Evolutionary conservation across 2,329 filamentous ascomycete species (phyloP), one percentile per base, ranked within the genome.

Genomic region (Epichloe sylvatica): DNA sequence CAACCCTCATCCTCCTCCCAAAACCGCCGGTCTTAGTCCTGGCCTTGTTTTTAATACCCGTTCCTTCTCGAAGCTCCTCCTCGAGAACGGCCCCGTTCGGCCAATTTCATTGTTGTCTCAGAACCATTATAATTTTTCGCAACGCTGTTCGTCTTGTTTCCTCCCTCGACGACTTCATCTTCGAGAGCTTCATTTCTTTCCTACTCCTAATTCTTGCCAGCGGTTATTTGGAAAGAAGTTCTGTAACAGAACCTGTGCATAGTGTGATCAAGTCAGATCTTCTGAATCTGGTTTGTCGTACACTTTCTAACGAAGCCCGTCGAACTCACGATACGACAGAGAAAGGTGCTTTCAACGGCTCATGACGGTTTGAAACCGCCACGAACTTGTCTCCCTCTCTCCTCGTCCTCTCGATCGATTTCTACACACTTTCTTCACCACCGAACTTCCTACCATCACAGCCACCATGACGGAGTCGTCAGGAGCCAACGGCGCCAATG

Each of bases 391-490:
- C 45, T 46, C 13, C 8, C 17, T 47, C 35, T n/a, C 35, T 23
- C 9, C 30, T 23, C 21, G 15, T 34, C 19, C 6, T 19, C 35
- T 40, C 45, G 46, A 43, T 37, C 33, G 38, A 51, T 4, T 5
- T 19, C 38, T 33, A 33, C n/a, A 8, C 2, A 39, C 2, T 19
- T 11, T 48, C 17, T 36, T 36, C 11, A 17, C 25, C 7, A 17
- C 11, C 36, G 34, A 40, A 36, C 25, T n/a, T 40, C 42, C 33
- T 33, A n/a, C 15, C 45, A 38, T 21, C 42, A 49, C 42, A 52
- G 41, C 30, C 38, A 67, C 56, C 58, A 78, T 80, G 76, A 67
- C 73, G 56, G 70, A 75, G 34, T 35, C 36, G 11, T 51, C 51
- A 61, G 64, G 66, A 56, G 67, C 67, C n/a, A 68, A 68, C 55